A percentile compares a stretch with the other conserved stretches of the same genome.
Evolutionary conservation across 352 stramenopile genomes (phyloP).

Genomic region (Phytophthora hybrid): DNA sequence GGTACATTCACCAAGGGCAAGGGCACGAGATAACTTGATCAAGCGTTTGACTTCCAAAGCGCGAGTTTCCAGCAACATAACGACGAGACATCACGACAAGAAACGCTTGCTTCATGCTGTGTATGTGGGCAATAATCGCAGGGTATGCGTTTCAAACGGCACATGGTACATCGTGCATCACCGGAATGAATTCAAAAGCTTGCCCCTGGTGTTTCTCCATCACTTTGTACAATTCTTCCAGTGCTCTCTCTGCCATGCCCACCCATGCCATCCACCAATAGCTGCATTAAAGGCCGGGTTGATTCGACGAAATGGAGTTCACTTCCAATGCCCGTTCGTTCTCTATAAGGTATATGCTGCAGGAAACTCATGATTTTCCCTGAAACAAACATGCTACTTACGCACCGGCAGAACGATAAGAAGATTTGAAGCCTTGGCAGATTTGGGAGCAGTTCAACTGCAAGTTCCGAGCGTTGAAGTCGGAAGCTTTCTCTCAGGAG

Average conservation of each 20-base stretch:
- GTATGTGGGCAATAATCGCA: constrained; percentile 22
- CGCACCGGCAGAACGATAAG: neutral
- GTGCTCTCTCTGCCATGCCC: constrained; percentile 26
- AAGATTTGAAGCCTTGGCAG: constrained; percentile 26
- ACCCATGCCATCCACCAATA: constrained; percentile 31
- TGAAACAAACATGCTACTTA: constrained; percentile 16
- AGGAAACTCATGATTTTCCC: constrained; percentile 13
- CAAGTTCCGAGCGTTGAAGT: constrained; percentile 28
- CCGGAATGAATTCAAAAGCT: constrained; percentile 22
- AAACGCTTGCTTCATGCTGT: constrained; percentile 29
- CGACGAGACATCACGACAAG: constrained; percentile 29
- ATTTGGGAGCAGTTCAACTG: constrained; percentile 26
- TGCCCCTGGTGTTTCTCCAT: constrained; percentile 18
- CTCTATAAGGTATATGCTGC: constrained; percentile 33
- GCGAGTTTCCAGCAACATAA: constrained; percentile 22
- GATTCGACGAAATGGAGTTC: constrained; percentile 10
- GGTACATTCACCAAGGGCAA: neutral
- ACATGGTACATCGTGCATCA: constrained; percentile 15
- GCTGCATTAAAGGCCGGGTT: constrained; percentile 31
- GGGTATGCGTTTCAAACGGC: constrained; percentile 11
- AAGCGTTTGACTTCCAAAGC: constrained; percentile 15
- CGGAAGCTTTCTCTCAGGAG: constrained; percentile 11
- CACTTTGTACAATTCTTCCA: constrained; percentile 24
- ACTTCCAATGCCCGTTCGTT: constrained; percentile 19
- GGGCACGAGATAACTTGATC: constrained; percentile 26